Evolutionary conservation across 2,329 filamentous ascomycete species (phyloP).

Genomic region (Cladophialophora yegresii): DNA sequence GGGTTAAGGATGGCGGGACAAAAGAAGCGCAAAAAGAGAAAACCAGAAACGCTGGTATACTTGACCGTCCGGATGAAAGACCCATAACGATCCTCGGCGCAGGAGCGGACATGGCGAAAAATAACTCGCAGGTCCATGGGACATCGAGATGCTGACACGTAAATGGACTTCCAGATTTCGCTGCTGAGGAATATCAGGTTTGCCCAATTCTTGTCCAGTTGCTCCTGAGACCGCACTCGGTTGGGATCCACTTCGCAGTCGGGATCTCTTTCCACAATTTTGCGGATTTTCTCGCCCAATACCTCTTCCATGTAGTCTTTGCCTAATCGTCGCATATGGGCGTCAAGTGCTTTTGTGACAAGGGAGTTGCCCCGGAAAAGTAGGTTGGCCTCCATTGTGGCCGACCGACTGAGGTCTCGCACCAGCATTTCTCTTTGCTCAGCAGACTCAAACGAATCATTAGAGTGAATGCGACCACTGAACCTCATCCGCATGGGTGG

Average conservation of each 20-base stretch:
- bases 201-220: conserved; percentile 81
- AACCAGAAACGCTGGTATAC: conserved; percentile 93
- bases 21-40: conserved; percentile 91
- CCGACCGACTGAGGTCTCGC: conserved; percentile 64
- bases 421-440: conserved; percentile 64
- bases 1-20: conserved; percentile 95
- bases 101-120: conserved; percentile 86
- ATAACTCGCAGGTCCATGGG: conserved; percentile 81
- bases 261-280: conserved; percentile 87
- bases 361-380: conserved; percentile 94
- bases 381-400: conserved; percentile 80
- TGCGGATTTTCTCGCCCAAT: conserved; percentile 77
- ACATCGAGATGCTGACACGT: conserved; percentile 70
- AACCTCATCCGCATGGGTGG: conserved; percentile 65
- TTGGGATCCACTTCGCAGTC: conserved; percentile 96
- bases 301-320: conserved; percentile 90
- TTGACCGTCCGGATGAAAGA: conserved; percentile 86
- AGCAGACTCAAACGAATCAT: conserved; percentile 58
- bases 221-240: conserved; percentile 65
- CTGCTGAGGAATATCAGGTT: conserved; percentile 74
- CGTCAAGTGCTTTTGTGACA: conserved; percentile 87
- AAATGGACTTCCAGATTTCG: conserved; percentile 82
- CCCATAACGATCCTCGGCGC: conserved; percentile 91
- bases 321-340: conserved; percentile 91
- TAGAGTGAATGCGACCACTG: conserved; percentile 64